Conservation (phyloP, 768 basidiomycete species). For the Panellus pusillus region DNA sequence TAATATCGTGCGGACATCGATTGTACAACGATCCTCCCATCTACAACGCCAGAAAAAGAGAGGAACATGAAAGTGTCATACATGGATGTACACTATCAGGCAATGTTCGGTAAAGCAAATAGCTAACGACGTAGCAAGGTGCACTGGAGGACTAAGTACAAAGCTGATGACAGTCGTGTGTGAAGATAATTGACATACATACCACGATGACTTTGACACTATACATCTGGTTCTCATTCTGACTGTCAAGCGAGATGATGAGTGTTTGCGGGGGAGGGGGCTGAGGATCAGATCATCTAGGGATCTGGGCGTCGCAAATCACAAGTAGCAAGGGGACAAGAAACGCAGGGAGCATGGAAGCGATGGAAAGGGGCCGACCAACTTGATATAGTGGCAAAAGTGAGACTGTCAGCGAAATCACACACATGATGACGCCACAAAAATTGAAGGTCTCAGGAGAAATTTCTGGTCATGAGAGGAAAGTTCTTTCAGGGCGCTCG, state of each 20-base stretch:
- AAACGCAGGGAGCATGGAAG: slow-evolving; percentile 2
- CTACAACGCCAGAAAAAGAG: too few relatives aligned
- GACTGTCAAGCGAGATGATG: slow-evolving; percentile 21
- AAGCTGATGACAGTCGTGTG: neutral
- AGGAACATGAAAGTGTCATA: too few relatives aligned
- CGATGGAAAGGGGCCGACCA: neutral
- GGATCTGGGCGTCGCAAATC: slow-evolving; percentile 8
- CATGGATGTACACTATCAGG: neutral
- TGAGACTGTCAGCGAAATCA: neutral
- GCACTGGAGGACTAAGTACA: slow-evolving; percentile 23
- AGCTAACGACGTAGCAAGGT: neutral
- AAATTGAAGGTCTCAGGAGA: neutral
- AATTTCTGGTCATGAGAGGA: slow-evolving; percentile 1
- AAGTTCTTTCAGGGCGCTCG: slow-evolving; percentile 4
- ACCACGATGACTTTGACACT: slow-evolving; percentile 30
- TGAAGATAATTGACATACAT: neutral
- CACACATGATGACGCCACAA: neutral
- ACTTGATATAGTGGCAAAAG: slow-evolving; percentile 9
- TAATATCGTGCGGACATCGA: neutral
- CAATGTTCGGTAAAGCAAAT: neutral
- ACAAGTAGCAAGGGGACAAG: neutral
- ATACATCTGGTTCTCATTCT: slow-evolving; percentile 24
- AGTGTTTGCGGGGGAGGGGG: slow-evolving; percentile 16
- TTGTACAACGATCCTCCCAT: neutral
- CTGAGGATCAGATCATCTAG: neutral